Conservation (phyloP, 2,329 filamentous ascomycete genomes). For the Trichoderma sp. region DNA sequence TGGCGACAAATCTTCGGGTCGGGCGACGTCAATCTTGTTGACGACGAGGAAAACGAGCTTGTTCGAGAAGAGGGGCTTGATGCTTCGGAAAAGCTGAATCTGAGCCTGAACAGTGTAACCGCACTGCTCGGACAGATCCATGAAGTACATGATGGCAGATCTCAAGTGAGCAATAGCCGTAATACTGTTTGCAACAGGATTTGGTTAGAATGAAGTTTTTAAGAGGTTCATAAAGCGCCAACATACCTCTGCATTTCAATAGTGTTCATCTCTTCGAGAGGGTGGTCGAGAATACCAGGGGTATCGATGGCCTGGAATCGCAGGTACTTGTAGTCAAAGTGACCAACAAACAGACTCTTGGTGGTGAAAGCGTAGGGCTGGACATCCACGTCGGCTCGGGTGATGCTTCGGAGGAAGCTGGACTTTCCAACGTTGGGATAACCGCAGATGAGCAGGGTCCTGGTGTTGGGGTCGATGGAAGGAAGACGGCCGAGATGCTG, state of each 20-base stretch:
- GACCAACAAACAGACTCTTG: conserved; percentile 94
- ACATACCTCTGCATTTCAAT: conserved; percentile 87
- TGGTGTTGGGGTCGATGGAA: conserved; percentile 96
- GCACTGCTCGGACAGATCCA: conserved; percentile 96
- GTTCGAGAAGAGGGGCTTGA: conserved; percentile 95
- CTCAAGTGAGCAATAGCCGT: conserved; percentile 96
- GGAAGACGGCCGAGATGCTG: conserved; percentile 97
- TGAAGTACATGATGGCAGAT: conserved; percentile 95
- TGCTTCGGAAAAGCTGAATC: conserved; percentile 92
- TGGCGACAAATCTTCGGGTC: conserved; percentile 82
- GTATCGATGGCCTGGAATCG: conserved; percentile 84
- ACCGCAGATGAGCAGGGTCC: conserved; percentile 93
- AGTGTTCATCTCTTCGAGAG: conserved; percentile 98
- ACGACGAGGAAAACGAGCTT: conserved; percentile 96
- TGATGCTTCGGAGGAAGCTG: conserved; percentile 90
- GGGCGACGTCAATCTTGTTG: conserved; percentile 96
- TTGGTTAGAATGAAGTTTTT: conserved; percentile 15
- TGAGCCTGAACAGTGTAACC: conserved; percentile 92
- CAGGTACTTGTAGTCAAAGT: conserved; percentile 86
- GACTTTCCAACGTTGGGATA: conserved; percentile 99
- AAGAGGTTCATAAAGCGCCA: no score
- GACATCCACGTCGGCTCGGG: conserved; percentile 92
- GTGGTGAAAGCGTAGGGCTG: conserved; percentile 99
- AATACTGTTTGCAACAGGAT: conserved; percentile 57
- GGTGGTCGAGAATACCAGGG: conserved; percentile 96